A percentile compares a stretch with the other conserved stretches of the same genome.
Conservation (phyloP, 2,329 filamentous ascomycete genomes). For the Penicillium sp. region DNA sequence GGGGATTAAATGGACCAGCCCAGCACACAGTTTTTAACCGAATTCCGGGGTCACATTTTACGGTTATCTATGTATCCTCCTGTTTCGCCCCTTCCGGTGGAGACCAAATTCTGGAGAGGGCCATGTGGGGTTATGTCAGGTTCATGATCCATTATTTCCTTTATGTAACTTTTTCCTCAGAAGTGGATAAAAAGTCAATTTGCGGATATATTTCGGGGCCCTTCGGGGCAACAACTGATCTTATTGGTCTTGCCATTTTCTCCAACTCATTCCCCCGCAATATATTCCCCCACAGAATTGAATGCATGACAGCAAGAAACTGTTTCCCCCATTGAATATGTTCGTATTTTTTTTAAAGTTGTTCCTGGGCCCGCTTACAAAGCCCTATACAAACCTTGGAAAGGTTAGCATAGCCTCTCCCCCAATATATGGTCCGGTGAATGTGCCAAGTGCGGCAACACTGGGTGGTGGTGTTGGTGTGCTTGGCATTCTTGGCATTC, state of each 20-base stretch:
- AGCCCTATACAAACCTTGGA: not conserved
- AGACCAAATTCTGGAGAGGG: conserved; percentile 1
- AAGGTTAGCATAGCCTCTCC: not conserved
- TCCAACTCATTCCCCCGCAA: not conserved
- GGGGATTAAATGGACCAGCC: not conserved
- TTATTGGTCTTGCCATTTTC: not conserved
- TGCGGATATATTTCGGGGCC: not conserved
- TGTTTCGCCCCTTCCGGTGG: conserved; percentile 9
- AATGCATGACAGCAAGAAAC: not conserved
- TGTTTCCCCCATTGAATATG: not conserved
- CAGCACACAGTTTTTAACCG: conserved; percentile 9
- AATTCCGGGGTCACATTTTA: conserved; percentile 9
- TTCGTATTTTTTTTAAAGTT: not conserved
- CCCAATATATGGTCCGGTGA: not conserved
- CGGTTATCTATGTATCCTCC: conserved; percentile 1
- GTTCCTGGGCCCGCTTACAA: not conserved
- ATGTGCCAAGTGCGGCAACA: not conserved
- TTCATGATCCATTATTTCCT: not conserved
- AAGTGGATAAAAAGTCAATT: not conserved
- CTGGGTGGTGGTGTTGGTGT: not conserved
- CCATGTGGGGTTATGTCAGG: not conserved
- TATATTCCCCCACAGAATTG: not conserved
- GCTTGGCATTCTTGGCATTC: not conserved
- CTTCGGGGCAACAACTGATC: not conserved
- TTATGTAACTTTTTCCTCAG: not conserved